Evolutionary conservation across 108 stramenopile species (phyloP).

Genomic region (Seminavis robusta): DNA sequence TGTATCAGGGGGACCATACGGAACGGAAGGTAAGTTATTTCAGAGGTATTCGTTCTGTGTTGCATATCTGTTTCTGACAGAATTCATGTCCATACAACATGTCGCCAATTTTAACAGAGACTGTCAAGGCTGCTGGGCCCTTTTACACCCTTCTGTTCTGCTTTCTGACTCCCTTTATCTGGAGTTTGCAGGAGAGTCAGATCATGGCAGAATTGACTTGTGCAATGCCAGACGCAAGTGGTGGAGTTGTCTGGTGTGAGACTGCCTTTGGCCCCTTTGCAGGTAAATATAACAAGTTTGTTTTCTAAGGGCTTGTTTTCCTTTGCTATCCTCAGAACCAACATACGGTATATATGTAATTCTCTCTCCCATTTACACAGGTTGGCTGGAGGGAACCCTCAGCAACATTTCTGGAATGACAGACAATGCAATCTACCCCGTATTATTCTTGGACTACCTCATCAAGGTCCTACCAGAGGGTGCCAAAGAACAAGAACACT

Average conservation of each 20-base stretch:
- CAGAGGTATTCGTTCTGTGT: too few relatives aligned
- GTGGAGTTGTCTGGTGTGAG: constrained; percentile 90
- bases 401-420: constrained; percentile 84
- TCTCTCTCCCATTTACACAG: too few relatives aligned
- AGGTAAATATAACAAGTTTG: too few relatives aligned
- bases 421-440: constrained; percentile 90
- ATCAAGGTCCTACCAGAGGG: constrained; percentile 38
- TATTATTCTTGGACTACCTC: constrained; percentile 80
- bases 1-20: constrained; percentile 92
- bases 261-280: constrained; percentile 83
- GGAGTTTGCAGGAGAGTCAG: constrained; percentile 92
- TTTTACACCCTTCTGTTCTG: constrained; percentile 85
- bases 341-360: too few relatives aligned
- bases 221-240: constrained; percentile 85
- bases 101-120: too few relatives aligned
- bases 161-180: constrained; percentile 75
- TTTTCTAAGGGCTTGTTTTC: too few relatives aligned
- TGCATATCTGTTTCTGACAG: too few relatives aligned
- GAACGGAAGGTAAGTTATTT: constrained; percentile 88
- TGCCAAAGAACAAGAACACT: too few relatives aligned
- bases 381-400: too few relatives aligned
- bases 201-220: constrained; percentile 88
- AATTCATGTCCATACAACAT: too few relatives aligned
- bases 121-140: constrained; percentile 80
- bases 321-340: too few relatives aligned